Conservation (phyloP, 371 early-diverging fungal species). For the Circinella minor region DNA sequence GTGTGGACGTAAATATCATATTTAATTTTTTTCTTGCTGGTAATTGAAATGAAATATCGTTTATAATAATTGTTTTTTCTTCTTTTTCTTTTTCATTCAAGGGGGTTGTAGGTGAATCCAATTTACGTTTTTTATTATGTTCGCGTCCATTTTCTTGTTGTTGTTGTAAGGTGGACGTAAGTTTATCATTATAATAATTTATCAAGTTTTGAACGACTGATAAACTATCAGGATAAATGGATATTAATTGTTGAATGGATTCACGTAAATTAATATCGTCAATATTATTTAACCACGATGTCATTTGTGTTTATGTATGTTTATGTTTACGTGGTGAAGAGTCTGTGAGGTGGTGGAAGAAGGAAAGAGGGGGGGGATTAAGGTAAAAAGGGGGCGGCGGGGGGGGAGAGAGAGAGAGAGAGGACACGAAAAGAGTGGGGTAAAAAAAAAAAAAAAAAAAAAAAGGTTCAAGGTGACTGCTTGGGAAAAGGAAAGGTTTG, state of each 20-base stretch:
- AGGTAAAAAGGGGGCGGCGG: too few species aligned
- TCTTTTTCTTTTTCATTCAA: conserved; percentile 8
- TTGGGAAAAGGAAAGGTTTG: too few species aligned
- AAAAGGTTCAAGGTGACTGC: too few species aligned
- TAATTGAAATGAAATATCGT: conserved; percentile 38
- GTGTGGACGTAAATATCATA: conserved; percentile 24
- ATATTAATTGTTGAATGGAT: conserved; percentile 35
- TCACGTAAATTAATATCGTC: conserved; percentile 36
- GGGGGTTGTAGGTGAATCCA: conserved; percentile 19
- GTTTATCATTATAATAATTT: conserved; percentile 31
- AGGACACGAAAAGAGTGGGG: too few species aligned
- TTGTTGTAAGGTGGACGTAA: background rate
- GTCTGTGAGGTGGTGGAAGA: too few species aligned
- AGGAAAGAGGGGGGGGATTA: too few species aligned
- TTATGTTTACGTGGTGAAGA: too few species aligned
- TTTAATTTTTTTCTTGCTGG: conserved; percentile 47
- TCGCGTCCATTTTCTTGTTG: conserved; percentile 24
- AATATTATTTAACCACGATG: conserved; percentile 30
- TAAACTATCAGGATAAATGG: conserved; percentile 30
- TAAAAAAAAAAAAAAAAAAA: too few species aligned
- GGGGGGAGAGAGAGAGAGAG: too few species aligned
- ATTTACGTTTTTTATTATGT: conserved; percentile 31
- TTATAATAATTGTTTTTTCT: too few species aligned
- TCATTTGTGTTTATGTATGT: conserved; percentile 13
- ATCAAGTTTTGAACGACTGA: conserved; percentile 38